Percentiles rank a stretch among this genome's conserved stretches.
These are phyloP conservation scores for Trichoderma brevicompactum DNA, from an alignment of 2,329 filamentous ascomycete species.

Conservation along the genomic window DNA sequence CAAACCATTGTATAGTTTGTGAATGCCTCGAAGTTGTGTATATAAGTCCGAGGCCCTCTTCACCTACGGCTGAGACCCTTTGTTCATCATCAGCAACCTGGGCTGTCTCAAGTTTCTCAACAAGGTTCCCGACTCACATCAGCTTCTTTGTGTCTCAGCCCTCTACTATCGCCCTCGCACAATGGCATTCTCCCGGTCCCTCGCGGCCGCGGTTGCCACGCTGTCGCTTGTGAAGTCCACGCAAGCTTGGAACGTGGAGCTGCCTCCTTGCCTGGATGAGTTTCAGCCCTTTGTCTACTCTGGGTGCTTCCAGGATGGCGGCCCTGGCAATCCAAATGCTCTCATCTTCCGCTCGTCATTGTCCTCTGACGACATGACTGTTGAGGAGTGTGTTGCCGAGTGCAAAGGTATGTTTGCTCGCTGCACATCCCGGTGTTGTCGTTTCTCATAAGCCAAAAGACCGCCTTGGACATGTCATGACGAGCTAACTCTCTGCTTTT, in stretches of 20 bases:
- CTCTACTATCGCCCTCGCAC: not conserved
- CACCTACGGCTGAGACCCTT: not conserved
- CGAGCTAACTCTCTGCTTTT: not conserved
- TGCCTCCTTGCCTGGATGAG: slow-evolving; percentile 50
- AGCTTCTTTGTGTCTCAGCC: not conserved
- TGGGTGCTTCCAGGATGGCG: slow-evolving; percentile 52
- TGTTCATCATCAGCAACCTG: slow-evolving; percentile 1
- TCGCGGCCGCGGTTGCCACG: slow-evolving; percentile 44
- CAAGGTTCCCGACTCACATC: not conserved
- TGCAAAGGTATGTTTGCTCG: slow-evolving; percentile 51
- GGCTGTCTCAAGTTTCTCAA: slow-evolving; percentile 1
- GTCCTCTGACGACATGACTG: slow-evolving; percentile 49
- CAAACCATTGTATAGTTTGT: not conserved
- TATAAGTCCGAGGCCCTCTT: slow-evolving; percentile 20
- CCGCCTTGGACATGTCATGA: not conserved
- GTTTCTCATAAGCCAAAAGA: not conserved
- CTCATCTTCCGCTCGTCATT: slow-evolving; percentile 50
- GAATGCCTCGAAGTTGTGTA: not conserved
- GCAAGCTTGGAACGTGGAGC: slow-evolving; percentile 49
- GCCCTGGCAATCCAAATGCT: slow-evolving; percentile 38
- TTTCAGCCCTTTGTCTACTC: slow-evolving; percentile 54
- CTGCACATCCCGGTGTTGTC: too few species aligned
- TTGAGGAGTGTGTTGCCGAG: slow-evolving; percentile 52
- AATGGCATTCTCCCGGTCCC: slow-evolving; percentile 33
- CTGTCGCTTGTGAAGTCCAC: slow-evolving; percentile 45